Base-by-base conservation (phyloP, 306 rosid genomes). In the Canavalia gladiata region DNA sequence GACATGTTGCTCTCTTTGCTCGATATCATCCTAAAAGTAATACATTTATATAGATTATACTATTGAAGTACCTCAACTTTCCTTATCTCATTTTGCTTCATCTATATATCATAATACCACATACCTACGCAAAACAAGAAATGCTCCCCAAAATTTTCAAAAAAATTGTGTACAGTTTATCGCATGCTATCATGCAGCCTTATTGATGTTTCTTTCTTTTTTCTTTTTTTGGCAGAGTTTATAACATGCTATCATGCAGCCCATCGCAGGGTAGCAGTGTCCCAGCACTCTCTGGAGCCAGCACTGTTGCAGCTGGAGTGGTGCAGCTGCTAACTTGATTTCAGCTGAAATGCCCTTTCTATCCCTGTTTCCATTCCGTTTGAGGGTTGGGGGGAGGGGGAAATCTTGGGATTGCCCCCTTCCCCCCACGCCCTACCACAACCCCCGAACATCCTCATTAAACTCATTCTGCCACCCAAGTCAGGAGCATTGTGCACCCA, bases 1-100 rank as follows among this genome's bases (percentile, higher is more conserved):
- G 57, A 30, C 37, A 37, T 37, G 46, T 71, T 80, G 46, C 78
- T 80, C 46, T 45, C 56, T 9, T 12, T 49, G 45, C 42, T 28
- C 29, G 73, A 60, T 37, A 42, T 12, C 29, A 28, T 37, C 34
- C 10, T 13, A 60, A 60, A 60, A 28, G 56, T 37, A 37, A 59
- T 8, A 39, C 78, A 37, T 80, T 13, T 72, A 39, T 50, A 28
- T 18, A 35, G 42, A 50, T 37, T 60, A 37, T 60, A 7, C 39
- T 70, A 37, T 59, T 70, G 68, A 28, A 47, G 37, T 55, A 54
- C 76, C 58, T 13, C 46, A 28, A 66, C 35, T 55, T n/a, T 33
- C 37, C 57, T 30, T 6, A 34, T 47, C 69, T 39, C 41, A 41
- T 58, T 66, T 37, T 52, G 56, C 72, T 58, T 51, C 33, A 54